Conservation (phyloP, 2,329 filamentous ascomycete species). For the Elsinoe arachidis region DNA sequence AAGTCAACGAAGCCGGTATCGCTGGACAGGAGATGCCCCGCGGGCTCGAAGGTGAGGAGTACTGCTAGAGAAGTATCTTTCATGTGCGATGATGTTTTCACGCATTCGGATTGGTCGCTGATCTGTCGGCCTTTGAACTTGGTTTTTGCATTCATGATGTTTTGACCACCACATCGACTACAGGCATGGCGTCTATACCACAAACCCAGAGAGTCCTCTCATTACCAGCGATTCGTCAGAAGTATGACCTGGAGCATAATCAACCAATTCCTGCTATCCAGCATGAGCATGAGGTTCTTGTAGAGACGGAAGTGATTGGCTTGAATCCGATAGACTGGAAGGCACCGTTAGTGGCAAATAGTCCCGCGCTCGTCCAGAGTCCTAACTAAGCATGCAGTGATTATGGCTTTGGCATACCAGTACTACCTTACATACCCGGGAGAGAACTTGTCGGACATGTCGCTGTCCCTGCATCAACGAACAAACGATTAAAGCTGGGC, state of each 20-base stretch:
- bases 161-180: background rate
- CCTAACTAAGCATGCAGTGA: conserved; percentile 39
- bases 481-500: conserved; percentile 12
- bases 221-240: conserved; percentile 6
- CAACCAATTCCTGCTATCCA: background rate
- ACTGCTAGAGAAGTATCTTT: background rate
- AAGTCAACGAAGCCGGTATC: background rate
- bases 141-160: background rate
- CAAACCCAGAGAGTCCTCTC: conserved; percentile 4
- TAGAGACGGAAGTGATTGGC: conserved; percentile 57
- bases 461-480: conserved; percentile 36
- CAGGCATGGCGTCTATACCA: background rate
- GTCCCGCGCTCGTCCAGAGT: background rate
- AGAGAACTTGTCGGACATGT: conserved; percentile 61
- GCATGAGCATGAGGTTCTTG: conserved; percentile 47
- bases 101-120: background rate
- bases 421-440: conserved; percentile 59
- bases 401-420: conserved; percentile 61
- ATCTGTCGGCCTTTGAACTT: background rate
- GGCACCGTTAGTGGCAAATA: conserved; percentile 47
- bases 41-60: background rate
- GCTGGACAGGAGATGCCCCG: background rate
- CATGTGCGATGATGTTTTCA: background rate
- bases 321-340: conserved; percentile 74
- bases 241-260: background rate